These are phyloP conservation scores for Lepidium didymum DNA, from an alignment of 345 rosid genomes.

Conservation along the genomic window DNA sequence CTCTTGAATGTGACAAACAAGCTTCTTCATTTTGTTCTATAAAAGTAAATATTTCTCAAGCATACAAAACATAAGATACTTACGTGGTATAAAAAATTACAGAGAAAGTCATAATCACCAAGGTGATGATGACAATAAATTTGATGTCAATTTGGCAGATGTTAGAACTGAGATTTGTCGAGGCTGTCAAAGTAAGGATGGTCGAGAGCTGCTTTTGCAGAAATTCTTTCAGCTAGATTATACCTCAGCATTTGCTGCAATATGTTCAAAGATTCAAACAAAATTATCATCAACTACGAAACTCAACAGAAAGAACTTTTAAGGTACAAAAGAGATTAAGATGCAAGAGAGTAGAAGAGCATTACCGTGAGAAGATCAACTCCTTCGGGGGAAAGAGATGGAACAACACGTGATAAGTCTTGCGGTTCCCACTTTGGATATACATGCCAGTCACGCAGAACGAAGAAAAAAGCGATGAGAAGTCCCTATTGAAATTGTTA, in stretches of 20 bases:
- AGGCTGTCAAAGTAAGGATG: constrained; percentile 91
- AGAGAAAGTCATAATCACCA: background rate
- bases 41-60: background rate
- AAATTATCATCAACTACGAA: background rate
- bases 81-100: background rate
- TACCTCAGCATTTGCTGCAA: constrained; percentile 75
- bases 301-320: background rate
- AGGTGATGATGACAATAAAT: background rate
- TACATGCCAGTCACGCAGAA: constrained; percentile 78
- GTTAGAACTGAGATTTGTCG: constrained; percentile 86
- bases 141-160: background rate
- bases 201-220: constrained; percentile 79
- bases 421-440: constrained; percentile 93
- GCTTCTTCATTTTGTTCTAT: background rate
- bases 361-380: constrained; percentile 83
- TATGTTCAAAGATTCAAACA: background rate
- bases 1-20: too few species aligned
- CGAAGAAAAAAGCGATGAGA: too few species aligned
- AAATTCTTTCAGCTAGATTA: constrained; percentile 81
- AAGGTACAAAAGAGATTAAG: background rate
- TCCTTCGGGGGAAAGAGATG: constrained; percentile 69
- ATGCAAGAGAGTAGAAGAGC: background rate
- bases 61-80: background rate
- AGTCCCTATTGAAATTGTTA: too few species aligned
- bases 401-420: constrained; percentile 63